Evolutionary conservation across 2,329 filamentous ascomycete species (phyloP).

Genomic region (Emergomyces orientalis): DNA sequence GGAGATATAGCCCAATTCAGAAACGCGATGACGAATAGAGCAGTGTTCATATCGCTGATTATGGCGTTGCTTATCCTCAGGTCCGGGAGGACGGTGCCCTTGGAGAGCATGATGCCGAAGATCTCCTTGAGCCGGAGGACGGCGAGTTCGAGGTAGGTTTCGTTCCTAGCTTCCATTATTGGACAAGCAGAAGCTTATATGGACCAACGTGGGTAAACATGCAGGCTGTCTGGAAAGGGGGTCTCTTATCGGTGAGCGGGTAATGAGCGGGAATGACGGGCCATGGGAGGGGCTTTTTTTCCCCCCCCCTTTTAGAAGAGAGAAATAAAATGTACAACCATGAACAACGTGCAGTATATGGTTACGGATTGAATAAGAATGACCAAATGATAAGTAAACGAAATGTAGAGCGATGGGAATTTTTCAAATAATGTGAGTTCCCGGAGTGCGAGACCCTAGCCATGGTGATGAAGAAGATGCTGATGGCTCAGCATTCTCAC

Average conservation of each 20-base stretch:
- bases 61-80: too few species aligned
- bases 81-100: too few species aligned
- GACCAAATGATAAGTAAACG: background rate
- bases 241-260: background rate
- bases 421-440: too few species aligned
- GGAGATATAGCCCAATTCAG: conserved; percentile 6
- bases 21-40: conserved; percentile 3
- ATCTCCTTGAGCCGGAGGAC: background rate
- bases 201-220: too few species aligned
- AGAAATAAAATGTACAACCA: too few species aligned
- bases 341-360: background rate
- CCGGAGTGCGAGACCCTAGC: too few species aligned
- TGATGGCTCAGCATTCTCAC: too few species aligned
- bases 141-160: background rate
- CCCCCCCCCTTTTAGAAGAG: too few species aligned
- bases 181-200: too few species aligned
- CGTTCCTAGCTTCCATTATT: background rate
- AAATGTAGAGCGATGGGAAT: background rate
- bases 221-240: background rate
- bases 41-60: too few species aligned
- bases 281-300: background rate
- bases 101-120: too few species aligned
- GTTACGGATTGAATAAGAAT: background rate
- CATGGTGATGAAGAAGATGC: background rate
- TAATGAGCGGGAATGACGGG: too few species aligned